Conservation (phyloP, 768 basidiomycete species). For the Cubamyces lactineus region DNA sequence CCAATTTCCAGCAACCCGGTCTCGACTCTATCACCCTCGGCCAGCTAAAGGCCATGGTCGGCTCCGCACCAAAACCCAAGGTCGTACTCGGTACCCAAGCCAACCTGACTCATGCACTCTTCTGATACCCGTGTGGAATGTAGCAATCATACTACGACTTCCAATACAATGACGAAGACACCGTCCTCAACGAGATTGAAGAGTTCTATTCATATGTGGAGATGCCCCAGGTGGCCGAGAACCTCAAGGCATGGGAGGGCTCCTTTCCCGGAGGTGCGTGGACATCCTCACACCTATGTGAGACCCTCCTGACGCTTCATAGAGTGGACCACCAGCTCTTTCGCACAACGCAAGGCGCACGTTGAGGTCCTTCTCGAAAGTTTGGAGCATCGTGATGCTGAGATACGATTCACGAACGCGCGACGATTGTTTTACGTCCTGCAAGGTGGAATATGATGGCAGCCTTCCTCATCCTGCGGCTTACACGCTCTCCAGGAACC, state of each 20-base stretch:
- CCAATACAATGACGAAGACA: conserved; percentile 95
- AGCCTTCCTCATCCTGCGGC: conserved; percentile 5
- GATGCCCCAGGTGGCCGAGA: conserved; percentile 87
- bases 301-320: conserved; percentile 10
- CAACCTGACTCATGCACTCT: conserved; percentile 12
- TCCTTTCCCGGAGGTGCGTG: conserved; percentile 76
- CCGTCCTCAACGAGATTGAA: conserved; percentile 93
- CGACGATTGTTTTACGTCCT: conserved; percentile 87
- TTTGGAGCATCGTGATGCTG: conserved; percentile 83
- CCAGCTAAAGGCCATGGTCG: conserved; percentile 76
- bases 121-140: conserved; percentile 31
- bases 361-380: conserved; percentile 83
- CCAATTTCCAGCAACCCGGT: conserved; percentile 40
- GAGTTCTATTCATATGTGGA: conserved; percentile 99
- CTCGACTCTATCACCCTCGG: conserved; percentile 80
- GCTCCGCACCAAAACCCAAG: conserved; percentile 74
- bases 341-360: conserved; percentile 66
- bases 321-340: conserved; percentile 82
- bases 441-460: conserved; percentile 63
- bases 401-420: conserved; percentile 84
- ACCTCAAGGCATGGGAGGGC: conserved; percentile 85
- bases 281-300: conserved; percentile 17
- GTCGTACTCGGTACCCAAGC: conserved; percentile 40
- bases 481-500: conserved; percentile 56
- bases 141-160: conserved; percentile 91